phyloP scores from a whole-genome alignment of 2,329 filamentous ascomycete species.

The Clarireedia hainanense region DNA sequence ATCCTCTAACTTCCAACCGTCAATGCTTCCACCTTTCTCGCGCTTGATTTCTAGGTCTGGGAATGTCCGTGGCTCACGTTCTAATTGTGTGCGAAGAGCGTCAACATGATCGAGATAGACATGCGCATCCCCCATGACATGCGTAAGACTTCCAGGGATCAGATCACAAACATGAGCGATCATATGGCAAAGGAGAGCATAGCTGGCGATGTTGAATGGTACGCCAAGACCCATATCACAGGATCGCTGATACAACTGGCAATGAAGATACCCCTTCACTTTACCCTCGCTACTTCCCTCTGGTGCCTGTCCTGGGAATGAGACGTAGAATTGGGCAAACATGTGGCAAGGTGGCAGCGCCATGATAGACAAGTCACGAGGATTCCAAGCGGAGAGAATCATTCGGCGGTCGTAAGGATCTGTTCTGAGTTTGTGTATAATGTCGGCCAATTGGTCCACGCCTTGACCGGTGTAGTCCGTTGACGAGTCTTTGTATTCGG shows the following conservation, averaged over 20 bases:
- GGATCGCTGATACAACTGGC: constrained; percentile 84
- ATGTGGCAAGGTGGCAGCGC: constrained; percentile 92
- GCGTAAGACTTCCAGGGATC: constrained; percentile 78
- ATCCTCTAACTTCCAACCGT: constrained; percentile 84
- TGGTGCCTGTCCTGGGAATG: constrained; percentile 22
- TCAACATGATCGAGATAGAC: constrained; percentile 91
- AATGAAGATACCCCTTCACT: constrained; percentile 66
- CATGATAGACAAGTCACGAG: constrained; percentile 77
- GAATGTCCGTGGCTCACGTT: constrained; percentile 72
- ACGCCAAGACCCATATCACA: constrained; percentile 95
- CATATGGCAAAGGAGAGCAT: constrained; percentile 93
- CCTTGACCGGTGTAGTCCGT: constrained; percentile 82
- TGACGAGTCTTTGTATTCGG: constrained; percentile 71
- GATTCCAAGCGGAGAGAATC: constrained; percentile 92
- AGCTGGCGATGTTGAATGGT: constrained; percentile 95
- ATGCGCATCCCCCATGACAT: constrained; percentile 98
- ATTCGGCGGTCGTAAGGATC: constrained; percentile 86
- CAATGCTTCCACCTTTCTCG: constrained; percentile 56
- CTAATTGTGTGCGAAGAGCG: constrained; percentile 72
- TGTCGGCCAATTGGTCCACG: constrained; percentile 85
- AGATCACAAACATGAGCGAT: constrained; percentile 80
- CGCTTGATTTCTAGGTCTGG: constrained; percentile 67
- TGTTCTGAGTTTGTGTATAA: constrained; percentile 76
- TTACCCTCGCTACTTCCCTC: constrained; percentile 45
- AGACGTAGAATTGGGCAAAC: constrained; percentile 80